Base-by-base conservation (phyloP, 768 basidiomycete species). In the Mycena polygramma region DNA sequence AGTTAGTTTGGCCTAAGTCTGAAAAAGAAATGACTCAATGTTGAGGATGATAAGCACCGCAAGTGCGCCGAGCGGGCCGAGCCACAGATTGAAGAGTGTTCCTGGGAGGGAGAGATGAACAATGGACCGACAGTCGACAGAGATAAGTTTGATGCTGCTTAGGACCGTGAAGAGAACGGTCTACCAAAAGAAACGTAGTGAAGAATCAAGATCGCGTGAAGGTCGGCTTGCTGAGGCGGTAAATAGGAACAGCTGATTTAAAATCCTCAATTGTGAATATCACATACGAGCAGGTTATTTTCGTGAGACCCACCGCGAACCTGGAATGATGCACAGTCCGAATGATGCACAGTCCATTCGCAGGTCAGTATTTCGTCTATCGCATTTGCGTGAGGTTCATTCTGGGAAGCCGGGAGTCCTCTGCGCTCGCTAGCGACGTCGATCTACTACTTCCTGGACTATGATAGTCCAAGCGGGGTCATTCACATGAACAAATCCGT, bases 401-500 rank as follows among this genome's bases (percentile, higher is more conserved):
- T 39, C n/a, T 4, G 22, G 19, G 35, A 14, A 67, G 66, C 19
- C 14, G 66, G 66, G 10, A 49, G 49, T 4, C 30, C 30, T 30
- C 53, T 17, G 41, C 52, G 66, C 9, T 67, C 66, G n/a, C 15
- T 67, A 1, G 66, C 57, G 17, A 67, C 66, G 37, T 51, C 51
- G 57, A 67, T 60, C 15, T 67, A 85, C 78, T 89, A 87, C 73
- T 77, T 89, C 22, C 79, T 88, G 24, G 83, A 81, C 10, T 70
- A 81, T 43, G 83, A 85, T 30, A 78, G 78, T 30, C 82, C 82
- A 2, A 76, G 76, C 48, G 84, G 86, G 7, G 73, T 81, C 20
- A 79, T 87, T 66, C 85, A 86, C 68, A 83, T 85, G 79, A 86
- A 87, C 78, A 87, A 86, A 71, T 86, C 84, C 3, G 79, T 83